Conservation (phyloP, 768 basidiomycete genomes). For the Lyophyllum atratum region DNA sequence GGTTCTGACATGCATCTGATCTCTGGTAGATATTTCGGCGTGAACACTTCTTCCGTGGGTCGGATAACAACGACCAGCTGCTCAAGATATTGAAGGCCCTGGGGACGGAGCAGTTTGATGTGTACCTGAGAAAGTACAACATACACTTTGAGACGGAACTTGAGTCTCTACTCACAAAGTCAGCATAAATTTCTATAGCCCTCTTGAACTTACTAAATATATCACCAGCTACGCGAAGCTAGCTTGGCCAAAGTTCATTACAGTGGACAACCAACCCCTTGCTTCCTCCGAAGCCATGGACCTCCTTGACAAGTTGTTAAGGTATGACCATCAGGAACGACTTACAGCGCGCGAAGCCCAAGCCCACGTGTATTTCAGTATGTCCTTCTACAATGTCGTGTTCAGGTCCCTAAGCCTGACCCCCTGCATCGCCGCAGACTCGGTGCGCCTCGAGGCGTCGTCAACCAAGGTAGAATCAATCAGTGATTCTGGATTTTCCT, state of each 20-base stretch:
- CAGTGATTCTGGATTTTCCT: conserved; percentile 52
- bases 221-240: conserved; percentile 54
- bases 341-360: conserved; percentile 69
- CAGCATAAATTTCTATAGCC: conserved; percentile 14
- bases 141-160: conserved; percentile 68
- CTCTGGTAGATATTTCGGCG: conserved; percentile 61
- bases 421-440: conserved; percentile 36
- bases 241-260: conserved; percentile 66
- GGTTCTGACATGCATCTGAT: neutral
- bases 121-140: conserved; percentile 59
- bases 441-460: conserved; percentile 48
- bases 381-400: conserved; percentile 19
- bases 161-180: conserved; percentile 56
- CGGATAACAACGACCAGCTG: conserved; percentile 74
- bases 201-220: neutral
- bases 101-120: conserved; percentile 66
- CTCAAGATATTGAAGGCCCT: conserved; percentile 70
- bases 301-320: conserved; percentile 64
- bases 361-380: conserved; percentile 67
- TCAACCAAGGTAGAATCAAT: conserved; percentile 46
- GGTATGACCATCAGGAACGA: conserved; percentile 71
- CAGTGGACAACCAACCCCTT: conserved; percentile 55
- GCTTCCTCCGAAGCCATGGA: conserved; percentile 66
- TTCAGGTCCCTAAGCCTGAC: conserved; percentile 8
- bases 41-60: conserved; percentile 76